phyloP scores from a whole-genome alignment of 1,284 basidiomycete species.

The Testicularia cyperi region DNA sequence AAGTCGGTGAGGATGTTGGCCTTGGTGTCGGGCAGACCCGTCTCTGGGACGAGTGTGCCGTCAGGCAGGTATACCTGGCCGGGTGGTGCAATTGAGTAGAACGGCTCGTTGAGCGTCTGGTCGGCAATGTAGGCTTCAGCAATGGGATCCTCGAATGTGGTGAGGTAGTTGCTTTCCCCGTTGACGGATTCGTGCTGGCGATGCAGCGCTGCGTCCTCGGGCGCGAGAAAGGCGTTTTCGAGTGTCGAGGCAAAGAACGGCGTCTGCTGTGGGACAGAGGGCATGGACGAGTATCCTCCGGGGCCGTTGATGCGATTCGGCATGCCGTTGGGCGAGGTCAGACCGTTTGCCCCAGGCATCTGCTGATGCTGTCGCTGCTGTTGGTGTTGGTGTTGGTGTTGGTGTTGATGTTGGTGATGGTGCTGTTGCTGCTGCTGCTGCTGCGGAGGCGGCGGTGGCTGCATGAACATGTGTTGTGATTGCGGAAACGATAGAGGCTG shows the following conservation, averaged over 20 bases:
- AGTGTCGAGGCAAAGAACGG: too few relatives aligned
- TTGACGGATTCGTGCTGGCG: too few relatives aligned
- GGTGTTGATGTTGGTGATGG: not conserved
- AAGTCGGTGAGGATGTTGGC: conserved; percentile 4
- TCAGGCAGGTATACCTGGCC: conserved; percentile 6
- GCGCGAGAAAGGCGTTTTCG: conserved; percentile 2
- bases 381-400: not conserved
- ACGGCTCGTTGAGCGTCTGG: conserved; percentile 24
- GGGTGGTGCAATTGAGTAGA: conserved; percentile 30
- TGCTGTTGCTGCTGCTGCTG: not conserved
- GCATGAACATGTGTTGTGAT: not conserved
- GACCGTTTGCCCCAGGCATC: too few relatives aligned
- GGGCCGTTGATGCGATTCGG: not conserved
- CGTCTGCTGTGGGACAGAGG: too few relatives aligned
- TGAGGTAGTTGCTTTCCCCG: conserved; percentile 23
- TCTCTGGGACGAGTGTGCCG: conserved; percentile 6
- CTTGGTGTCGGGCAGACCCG: conserved; percentile 13
- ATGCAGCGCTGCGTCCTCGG: too few relatives aligned
- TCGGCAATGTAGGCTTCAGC: conserved; percentile 34
- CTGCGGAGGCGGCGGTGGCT: not conserved
- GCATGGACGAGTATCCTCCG: too few relatives aligned
- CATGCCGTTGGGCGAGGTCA: conserved; percentile 5
- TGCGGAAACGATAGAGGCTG: conserved; percentile 7
- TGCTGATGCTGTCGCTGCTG: not conserved
- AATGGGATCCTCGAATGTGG: conserved; percentile 29